Base-by-base conservation (phyloP, 768 basidiomycete species). In the Pleurotus giganteus region DNA sequence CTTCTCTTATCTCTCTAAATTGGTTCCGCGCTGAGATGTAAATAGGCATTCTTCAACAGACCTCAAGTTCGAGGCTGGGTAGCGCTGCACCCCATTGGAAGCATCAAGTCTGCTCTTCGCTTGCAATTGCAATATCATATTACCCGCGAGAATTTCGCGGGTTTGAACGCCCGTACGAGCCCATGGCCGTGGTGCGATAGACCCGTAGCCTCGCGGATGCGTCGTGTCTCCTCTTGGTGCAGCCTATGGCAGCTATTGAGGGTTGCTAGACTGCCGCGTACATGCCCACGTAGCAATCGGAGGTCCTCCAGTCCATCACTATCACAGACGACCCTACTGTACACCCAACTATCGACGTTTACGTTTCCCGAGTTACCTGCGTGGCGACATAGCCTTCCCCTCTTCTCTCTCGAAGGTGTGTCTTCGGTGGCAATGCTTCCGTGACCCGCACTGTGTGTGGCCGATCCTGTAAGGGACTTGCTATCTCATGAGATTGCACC, bases 401-500 rank as follows among this genome's bases (percentile, higher is more conserved):
- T 15, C 15, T 15, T 19, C 46, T 13, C 43, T 45, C 43, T 26
- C 21, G 26, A 47, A 47, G 27, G 46, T 47, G 46, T 13, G 31
- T n/a, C 31, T 29, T 47, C 46, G 46, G 46, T 47, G 46, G 15
- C 27, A 27, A 27, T 47, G 28, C 46, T 26, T 27, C 24, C n/a
- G n/a, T 23, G 17, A 21, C 13, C 12, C 15, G 23, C 6, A 26
- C 21, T 17, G 15, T 26, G 6, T 24, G 29, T 28, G 46, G 26
- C 11, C n/a, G 34, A 36, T 21, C 31, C 8, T 23, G 31, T 50
- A 32, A 26, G 44, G 44, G 0, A 50, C 28, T 50, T 21, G 32
- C 19, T 34, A 50, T 50, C 49, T 37, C 49, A 50, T 37, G 49
- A 50, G 49, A 50, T 50, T 24, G 31, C 29, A 50, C 49, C 49